These are phyloP conservation scores for Pythium chondricola DNA, from an alignment of 352 stramenopile genomes.

Conservation along the genomic window DNA sequence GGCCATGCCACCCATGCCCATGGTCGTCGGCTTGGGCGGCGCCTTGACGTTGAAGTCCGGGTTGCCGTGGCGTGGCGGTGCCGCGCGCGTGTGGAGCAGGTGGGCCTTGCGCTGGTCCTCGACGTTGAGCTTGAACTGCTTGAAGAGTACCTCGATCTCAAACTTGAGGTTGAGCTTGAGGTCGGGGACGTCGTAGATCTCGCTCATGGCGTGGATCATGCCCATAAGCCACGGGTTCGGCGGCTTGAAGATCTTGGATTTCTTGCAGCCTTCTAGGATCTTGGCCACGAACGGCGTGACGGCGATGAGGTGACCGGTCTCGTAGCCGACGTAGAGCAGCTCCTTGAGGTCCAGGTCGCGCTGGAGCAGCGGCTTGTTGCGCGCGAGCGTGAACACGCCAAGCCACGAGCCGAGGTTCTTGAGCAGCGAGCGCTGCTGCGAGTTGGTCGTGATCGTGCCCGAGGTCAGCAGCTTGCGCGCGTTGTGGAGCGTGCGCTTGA, in stretches of 20 bases:
- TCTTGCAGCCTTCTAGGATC: conserved; percentile 97
- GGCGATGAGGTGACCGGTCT: conserved; percentile 96
- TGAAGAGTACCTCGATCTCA: conserved; percentile 99
- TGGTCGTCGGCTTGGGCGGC: conserved; percentile 29
- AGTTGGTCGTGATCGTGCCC: conserved; percentile 98
- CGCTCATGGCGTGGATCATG: conserved; percentile 96
- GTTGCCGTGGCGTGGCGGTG: conserved; percentile 93
- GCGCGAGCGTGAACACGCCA: conserved; percentile 96
- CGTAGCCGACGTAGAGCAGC: conserved; percentile 94
- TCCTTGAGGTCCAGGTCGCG: conserved; percentile 98
- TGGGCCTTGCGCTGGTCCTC: conserved; percentile 93
- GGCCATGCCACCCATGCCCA: conserved; percentile 5
- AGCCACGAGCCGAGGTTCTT: conserved; percentile 99
- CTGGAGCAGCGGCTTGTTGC: conserved; percentile 97
- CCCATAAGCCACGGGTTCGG: conserved; percentile 99
- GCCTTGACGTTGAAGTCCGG: conserved; percentile 99
- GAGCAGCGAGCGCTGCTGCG: conserved; percentile 95
- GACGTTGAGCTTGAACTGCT: conserved; percentile 97
- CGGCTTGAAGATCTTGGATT: conserved; percentile 96
- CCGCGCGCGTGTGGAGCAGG: conserved; percentile 85
- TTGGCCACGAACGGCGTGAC: conserved; percentile 98
- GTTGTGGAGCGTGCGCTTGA: conserved; percentile 93
- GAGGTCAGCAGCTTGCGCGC: conserved; percentile 95
- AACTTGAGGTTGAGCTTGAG: conserved; percentile 99
- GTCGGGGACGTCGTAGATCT: conserved; percentile 98